Evolutionary conservation across 192 early-diverging fungal genomes (phyloP), one percentile per base, ranked within the genome.

Genomic region (Umbelopsis isabellina): DNA sequence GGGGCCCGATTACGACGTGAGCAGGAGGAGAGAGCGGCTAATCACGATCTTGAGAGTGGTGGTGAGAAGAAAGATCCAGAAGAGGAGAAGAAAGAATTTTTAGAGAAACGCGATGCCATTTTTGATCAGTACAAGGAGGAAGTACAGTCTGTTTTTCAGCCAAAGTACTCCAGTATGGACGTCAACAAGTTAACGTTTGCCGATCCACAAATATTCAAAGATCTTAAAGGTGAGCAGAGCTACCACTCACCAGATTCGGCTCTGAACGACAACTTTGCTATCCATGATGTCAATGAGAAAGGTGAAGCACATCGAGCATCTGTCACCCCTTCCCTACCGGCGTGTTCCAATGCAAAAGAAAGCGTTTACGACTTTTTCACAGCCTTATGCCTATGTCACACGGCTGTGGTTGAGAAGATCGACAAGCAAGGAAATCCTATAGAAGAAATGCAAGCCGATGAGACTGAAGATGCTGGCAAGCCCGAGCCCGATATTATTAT

Each of bases 361-460:
- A 16, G 25, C 4, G 83, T 95, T 37, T 78, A 83, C 21, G 93
- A 97, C 70, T 99, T 98, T 67, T 92, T 96, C 75, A 92, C 88
- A 3, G 82, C 95, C 22, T 78, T 99, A 22, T 91, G 95, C 13
- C 83, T 97, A 0, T 99, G 97, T 75, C 96, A 99, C 78, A 98
- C 97, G 0, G 97, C 97, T 1, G 84, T 99, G 11, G 90, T 96
- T 1, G 96, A 98, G 33, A 71, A 72, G 11, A 35, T 80, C 16
- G 86, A 77, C 44, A 80, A 83, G 33, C 81, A 83, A n/a, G 80
- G 80, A 44, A 83, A 79, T 53, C 78, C 76, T 3, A 80, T 84
- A 47, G 76, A 68, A 33, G 79, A 75, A 15, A 27, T 27, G 20
- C 25, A 35, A 47, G 66, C 49, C 6, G 73, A 78, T 48, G 75